Percentiles rank a stretch among this genome's conserved stretches.
Conservation (phyloP, 1,284 basidiomycete species). For the Coniferiporia weirii region DNA sequence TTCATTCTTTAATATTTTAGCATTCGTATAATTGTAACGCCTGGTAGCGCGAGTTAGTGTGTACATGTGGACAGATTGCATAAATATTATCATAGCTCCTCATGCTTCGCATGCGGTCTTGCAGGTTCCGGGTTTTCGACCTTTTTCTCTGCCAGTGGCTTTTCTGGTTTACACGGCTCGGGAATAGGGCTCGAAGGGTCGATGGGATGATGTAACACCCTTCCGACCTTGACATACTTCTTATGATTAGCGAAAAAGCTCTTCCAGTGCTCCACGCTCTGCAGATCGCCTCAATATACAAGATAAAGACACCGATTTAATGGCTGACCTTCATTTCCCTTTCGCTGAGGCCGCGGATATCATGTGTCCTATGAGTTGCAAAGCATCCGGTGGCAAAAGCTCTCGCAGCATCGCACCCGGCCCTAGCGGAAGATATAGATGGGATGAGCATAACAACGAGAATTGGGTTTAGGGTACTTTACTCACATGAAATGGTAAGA, state of each 20-base stretch:
- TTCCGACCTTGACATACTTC: slow-evolving; percentile 74
- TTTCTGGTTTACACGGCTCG: slow-evolving; percentile 56
- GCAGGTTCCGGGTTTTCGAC: slow-evolving; percentile 16
- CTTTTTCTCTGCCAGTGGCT: slow-evolving; percentile 22
- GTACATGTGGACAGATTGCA: slow-evolving; percentile 13
- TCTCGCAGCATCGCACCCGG: slow-evolving; percentile 82
- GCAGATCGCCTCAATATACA: slow-evolving; percentile 15
- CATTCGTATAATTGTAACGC: slow-evolving; percentile 12
- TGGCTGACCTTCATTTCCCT: slow-evolving; percentile 61
- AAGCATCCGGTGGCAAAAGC: slow-evolving; percentile 94
- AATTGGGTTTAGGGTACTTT: slow-evolving; percentile 27
- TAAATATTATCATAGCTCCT: slow-evolving; percentile 33
- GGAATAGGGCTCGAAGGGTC: slow-evolving; percentile 77
- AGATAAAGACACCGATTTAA: slow-evolving; percentile 14
- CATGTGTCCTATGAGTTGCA: slow-evolving; percentile 83
- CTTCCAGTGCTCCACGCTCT: slow-evolving; percentile 86
- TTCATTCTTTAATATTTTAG: slow-evolving; percentile 9
- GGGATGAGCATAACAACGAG: slow-evolving; percentile 1
- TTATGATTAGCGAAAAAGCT: slow-evolving; percentile 80
- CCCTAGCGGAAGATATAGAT: slow-evolving; percentile 41
- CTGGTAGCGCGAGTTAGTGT: slow-evolving; percentile 14
- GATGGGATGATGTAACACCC: slow-evolving; percentile 68
- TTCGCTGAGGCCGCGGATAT: slow-evolving; percentile 75
- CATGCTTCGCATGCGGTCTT: slow-evolving; percentile 25
- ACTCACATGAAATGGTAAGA: slow-evolving; percentile 80